Evolutionary conservation across 139 green algal species (phyloP).

Genomic region (Nannochloris sp.): DNA sequence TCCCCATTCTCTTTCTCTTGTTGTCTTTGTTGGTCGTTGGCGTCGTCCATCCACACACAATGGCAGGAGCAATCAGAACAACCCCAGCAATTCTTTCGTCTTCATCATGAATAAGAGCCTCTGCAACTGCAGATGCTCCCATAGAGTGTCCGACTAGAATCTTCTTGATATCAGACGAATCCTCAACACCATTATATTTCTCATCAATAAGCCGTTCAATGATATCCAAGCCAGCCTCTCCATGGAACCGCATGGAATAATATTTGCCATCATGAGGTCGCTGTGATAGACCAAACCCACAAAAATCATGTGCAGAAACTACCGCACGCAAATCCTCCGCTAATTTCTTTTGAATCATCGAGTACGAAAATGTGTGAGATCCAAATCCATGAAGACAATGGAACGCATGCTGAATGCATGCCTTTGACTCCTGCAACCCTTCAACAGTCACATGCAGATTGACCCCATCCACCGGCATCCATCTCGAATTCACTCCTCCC

Average conservation of each 20-base stretch:
- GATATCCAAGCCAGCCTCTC: slow-evolving; percentile 29
- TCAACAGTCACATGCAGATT: slow-evolving; percentile 40
- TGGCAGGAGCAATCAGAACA: slow-evolving; percentile 70
- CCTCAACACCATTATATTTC: background rate
- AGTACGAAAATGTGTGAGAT: slow-evolving; percentile 58
- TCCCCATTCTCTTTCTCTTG: background rate
- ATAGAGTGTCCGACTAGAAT: slow-evolving; percentile 73
- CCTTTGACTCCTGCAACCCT: background rate
- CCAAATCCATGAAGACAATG: slow-evolving; percentile 84
- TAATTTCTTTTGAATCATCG: slow-evolving; percentile 41
- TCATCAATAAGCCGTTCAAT: slow-evolving; percentile 28
- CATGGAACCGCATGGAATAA: slow-evolving; percentile 70
- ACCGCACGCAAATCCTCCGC: slow-evolving; percentile 33
- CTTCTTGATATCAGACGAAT: slow-evolving; percentile 9
- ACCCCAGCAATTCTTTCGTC: slow-evolving; percentile 34
- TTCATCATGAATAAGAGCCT: slow-evolving; percentile 38
- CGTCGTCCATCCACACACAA: slow-evolving; percentile 43
- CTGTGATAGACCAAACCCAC: slow-evolving; percentile 74
- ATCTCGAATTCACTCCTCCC: slow-evolving; percentile 48
- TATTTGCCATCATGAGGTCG: slow-evolving; percentile 26
- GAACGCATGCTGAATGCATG: background rate
- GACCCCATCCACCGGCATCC: slow-evolving; percentile 29
- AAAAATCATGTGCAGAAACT: slow-evolving; percentile 74
- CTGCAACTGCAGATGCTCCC: slow-evolving; percentile 51
- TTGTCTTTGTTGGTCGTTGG: background rate